Conservation (phyloP, 495 filamentous ascomycete genomes). For the Aspergillus funiculosus region DNA sequence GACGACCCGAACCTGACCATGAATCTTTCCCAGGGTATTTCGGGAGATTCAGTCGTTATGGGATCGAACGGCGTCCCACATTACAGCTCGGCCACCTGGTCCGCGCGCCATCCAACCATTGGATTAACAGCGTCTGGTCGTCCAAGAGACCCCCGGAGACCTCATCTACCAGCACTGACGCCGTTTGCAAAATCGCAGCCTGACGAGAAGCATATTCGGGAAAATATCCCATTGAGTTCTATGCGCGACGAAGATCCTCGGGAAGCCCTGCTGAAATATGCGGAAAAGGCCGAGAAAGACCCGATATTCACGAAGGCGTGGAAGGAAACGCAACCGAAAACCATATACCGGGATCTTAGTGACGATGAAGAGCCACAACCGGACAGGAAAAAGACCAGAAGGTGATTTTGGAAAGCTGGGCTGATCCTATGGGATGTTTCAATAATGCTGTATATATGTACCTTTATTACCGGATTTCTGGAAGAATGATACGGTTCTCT, state of each 20-base stretch:
- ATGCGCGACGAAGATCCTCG: slow-evolving; percentile 97
- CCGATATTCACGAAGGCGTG: slow-evolving; percentile 92
- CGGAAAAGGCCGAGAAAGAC: slow-evolving; percentile 87
- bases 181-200: slow-evolving; percentile 89
- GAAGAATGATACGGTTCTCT: too few species aligned
- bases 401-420: slow-evolving; percentile 15
- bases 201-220: slow-evolving; percentile 80
- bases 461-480: too few species aligned
- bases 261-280: slow-evolving; percentile 91
- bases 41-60: slow-evolving; percentile 73
- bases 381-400: slow-evolving; percentile 61
- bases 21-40: slow-evolving; percentile 69
- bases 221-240: slow-evolving; percentile 81
- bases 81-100: slow-evolving; percentile 45
- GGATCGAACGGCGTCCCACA: slow-evolving; percentile 43
- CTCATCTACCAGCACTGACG: slow-evolving; percentile 75
- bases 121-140: slow-evolving; percentile 77
- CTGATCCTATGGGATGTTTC: too few species aligned
- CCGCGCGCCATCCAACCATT: slow-evolving; percentile 63
- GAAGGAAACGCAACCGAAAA: slow-evolving; percentile 85
- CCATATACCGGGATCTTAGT: slow-evolving; percentile 88
- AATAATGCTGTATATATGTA: too few species aligned
- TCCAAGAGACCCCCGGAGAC: slow-evolving; percentile 70
- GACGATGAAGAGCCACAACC: slow-evolving; percentile 74
- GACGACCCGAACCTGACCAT: slow-evolving; percentile 83